Evolutionary conservation across 331 rosid species (phyloP).

Genomic region (Saraca asoca): DNA sequence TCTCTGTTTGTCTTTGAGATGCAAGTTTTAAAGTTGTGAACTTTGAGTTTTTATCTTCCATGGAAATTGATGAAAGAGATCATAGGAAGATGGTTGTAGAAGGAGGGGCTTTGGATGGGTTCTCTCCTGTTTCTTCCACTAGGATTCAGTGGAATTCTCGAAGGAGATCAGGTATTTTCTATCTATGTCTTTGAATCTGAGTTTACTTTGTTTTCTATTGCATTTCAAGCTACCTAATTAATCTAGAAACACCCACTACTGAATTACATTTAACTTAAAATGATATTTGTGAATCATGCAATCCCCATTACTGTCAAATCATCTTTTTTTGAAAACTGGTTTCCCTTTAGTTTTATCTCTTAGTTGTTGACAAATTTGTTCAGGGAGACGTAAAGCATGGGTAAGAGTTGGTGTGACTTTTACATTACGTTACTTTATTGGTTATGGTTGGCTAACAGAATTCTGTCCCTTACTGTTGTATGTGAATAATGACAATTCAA

Average conservation of each 20-base stretch:
- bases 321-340: slow-evolving; percentile 4
- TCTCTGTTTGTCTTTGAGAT: not conserved
- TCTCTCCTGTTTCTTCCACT: slow-evolving; percentile 71
- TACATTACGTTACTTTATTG: slow-evolving; percentile 27
- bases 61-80: slow-evolving; percentile 47
- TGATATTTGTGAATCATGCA: not conserved
- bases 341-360: not conserved
- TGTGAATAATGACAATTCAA: too few species aligned
- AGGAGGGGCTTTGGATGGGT: slow-evolving; percentile 62
- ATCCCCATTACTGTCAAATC: not conserved
- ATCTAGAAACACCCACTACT: not conserved
- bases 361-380: not conserved
- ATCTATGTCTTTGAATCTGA: not conserved
- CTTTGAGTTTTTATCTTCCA: slow-evolving; percentile 12
- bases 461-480: not conserved
- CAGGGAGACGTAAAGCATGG: not conserved
- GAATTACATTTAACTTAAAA: not conserved
- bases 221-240: not conserved
- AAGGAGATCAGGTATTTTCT: slow-evolving; percentile 90
- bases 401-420: slow-evolving; percentile 41
- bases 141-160: slow-evolving; percentile 82
- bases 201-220: slow-evolving; percentile 8
- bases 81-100: slow-evolving; percentile 33
- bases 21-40: not conserved
- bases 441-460: slow-evolving; percentile 27